Base-by-base conservation (phyloP, 1,284 basidiomycete species). In the Fomes fomentarius region DNA sequence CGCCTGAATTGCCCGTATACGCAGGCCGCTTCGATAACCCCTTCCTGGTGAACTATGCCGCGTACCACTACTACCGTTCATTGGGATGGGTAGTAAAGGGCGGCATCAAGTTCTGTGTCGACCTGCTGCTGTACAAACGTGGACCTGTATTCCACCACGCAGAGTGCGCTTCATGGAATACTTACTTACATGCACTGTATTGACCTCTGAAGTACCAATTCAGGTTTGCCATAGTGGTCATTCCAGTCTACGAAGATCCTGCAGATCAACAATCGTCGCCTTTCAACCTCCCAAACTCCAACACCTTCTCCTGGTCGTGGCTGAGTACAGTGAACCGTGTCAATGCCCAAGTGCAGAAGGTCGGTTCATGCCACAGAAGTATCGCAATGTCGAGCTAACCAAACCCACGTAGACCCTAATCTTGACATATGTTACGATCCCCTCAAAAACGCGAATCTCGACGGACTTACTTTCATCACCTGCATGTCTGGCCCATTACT, bases 41-140 rank as follows among this genome's bases (percentile, higher is more conserved):
- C 0, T 95, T 98, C 73, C 75, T 99, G 31, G 78, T 99, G 33
- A 83, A 93, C 63, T 99, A 98, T 67, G 86, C 89, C 45, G 87
- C 85, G 7, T 98, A 96, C 68, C 96, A 99, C 69, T 94, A 99
- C 72, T 99, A 93, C 69, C 86, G 96, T 19, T 94, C 95, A 2
- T 80, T 99, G 4, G 97, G 97, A n/a, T 99, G 97, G 97, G 92
- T 98, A 15, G 89, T 98, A 57, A 94, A 96, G 71, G 86, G 85
- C 22, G 97, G 97, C 2, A 88, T 97, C 76, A 99, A 99, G 73
- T 99, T 99, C 72, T 98, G 95, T 67, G 91, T 91, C 38, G 97
- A 99, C 67, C 94, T 91, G 74, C 79, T 99, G 14, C 75, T 99
- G 28, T 99, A 99, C 73, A 96, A 95, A 60, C 84, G 90, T 9